Conservation (phyloP, 1,284 basidiomycete species). For the Irpex sp. region DNA sequence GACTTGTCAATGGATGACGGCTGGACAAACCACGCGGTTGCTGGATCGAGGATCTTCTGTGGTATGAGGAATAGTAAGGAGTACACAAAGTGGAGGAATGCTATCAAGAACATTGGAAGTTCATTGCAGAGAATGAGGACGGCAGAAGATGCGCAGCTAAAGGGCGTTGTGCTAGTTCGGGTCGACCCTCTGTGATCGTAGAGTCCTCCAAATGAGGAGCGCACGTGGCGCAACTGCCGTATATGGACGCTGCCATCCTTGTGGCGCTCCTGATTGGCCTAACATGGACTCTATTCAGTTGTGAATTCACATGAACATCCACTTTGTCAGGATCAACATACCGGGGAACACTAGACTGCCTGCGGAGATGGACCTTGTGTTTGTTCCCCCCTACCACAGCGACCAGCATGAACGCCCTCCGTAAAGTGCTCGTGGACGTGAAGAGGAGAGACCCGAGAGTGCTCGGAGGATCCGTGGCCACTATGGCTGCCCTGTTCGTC, state of each 20-base stretch:
- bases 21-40: not conserved
- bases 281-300: too few species aligned
- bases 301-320: not conserved
- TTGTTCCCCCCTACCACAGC: not conserved
- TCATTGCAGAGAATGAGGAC: not conserved
- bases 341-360: not conserved
- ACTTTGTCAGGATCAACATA: not conserved
- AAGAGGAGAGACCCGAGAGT: not conserved
- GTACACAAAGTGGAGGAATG: not conserved
- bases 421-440: not conserved
- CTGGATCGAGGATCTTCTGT: not conserved
- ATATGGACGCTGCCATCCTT: too few species aligned
- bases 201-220: too few species aligned
- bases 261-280: too few species aligned
- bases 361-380: not conserved
- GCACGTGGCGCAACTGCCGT: too few species aligned
- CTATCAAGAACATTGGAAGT: not conserved
- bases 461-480: not conserved
- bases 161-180: too few species aligned
- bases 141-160: not conserved
- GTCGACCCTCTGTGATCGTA: too few species aligned
- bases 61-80: not conserved
- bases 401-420: not conserved
- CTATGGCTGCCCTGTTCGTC: not conserved
- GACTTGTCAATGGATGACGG: slow-evolving; percentile 6